Evolutionary conservation across 805 yeast genomes (phyloP).

Genomic region (Myxozyma kluyveri): DNA sequence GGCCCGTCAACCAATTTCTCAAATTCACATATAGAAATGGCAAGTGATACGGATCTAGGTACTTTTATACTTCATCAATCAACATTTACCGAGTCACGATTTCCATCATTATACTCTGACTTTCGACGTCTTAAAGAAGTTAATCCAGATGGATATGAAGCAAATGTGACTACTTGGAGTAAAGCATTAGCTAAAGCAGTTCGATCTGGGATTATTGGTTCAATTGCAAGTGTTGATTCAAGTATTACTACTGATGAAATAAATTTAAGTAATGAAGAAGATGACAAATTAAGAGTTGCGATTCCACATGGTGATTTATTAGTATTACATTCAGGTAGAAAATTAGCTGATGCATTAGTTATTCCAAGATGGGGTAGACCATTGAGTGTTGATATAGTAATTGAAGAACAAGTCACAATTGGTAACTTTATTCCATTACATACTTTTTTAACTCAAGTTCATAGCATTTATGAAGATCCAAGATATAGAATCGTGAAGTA

Average conservation of each 20-base stretch:
- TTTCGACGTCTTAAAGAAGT: slow-evolving; percentile 44
- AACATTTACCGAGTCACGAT: slow-evolving; percentile 43
- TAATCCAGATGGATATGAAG: slow-evolving; percentile 51
- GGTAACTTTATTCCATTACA: slow-evolving; percentile 9
- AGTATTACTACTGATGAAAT: not conserved
- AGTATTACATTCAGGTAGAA: slow-evolving; percentile 16
- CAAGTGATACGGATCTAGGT: no score
- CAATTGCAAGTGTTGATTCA: not conserved
- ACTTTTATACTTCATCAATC: slow-evolving; percentile 31
- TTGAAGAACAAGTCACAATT: slow-evolving; percentile 14
- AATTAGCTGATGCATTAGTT: slow-evolving; percentile 5
- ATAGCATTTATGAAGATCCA: slow-evolving; percentile 17
- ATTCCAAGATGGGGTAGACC: slow-evolving; percentile 17
- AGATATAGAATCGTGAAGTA: slow-evolving; percentile 11
- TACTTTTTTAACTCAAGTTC: slow-evolving; percentile 1
- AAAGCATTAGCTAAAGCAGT: slow-evolving; percentile 38
- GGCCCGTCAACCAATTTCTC: no score
- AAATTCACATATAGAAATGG: no score
- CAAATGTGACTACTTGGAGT: slow-evolving; percentile 51
- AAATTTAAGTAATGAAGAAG: not conserved
- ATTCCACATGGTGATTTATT: slow-evolving; percentile 4
- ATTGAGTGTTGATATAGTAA: slow-evolving; percentile 13
- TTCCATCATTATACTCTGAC: slow-evolving; percentile 50
- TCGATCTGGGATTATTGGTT: slow-evolving; percentile 1
- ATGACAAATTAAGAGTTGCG: not conserved